A percentile compares a stretch with the other conserved stretches of the same genome.
Evolutionary conservation across 352 stramenopile species (phyloP).

Genomic region (Globisporangium iwayamae): DNA sequence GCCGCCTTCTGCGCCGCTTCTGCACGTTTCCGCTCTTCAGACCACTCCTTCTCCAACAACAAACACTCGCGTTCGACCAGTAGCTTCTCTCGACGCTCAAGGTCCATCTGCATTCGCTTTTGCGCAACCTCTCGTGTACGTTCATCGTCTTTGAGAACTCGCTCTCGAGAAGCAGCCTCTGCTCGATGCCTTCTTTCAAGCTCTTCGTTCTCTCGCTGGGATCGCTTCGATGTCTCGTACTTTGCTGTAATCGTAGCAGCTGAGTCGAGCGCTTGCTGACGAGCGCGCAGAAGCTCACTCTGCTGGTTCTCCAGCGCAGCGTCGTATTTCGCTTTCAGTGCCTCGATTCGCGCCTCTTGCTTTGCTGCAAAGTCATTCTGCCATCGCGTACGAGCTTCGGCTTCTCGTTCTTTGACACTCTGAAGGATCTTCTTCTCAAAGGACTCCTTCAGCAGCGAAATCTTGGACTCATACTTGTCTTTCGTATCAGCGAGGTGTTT

Average conservation of each 20-base stretch:
- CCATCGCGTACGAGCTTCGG: slow-evolving; percentile 57
- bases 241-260: slow-evolving; percentile 42
- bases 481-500: slow-evolving; percentile 28
- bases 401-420: slow-evolving; percentile 46
- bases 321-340: slow-evolving; percentile 72
- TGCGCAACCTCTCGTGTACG: slow-evolving; percentile 27
- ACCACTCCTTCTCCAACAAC: slow-evolving; percentile 43
- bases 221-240: slow-evolving; percentile 40
- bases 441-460: slow-evolving; percentile 41
- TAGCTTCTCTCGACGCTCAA: slow-evolving; percentile 53
- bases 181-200: slow-evolving; percentile 25
- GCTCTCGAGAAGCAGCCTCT: slow-evolving; percentile 30
- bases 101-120: slow-evolving; percentile 40
- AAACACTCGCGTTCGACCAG: slow-evolving; percentile 43
- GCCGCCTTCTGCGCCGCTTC: slow-evolving; percentile 10
- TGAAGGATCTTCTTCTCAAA: slow-evolving; percentile 50
- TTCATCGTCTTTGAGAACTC: slow-evolving; percentile 40
- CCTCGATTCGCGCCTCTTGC: slow-evolving; percentile 66
- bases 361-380: slow-evolving; percentile 67
- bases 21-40: slow-evolving; percentile 23
- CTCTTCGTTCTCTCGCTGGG: slow-evolving; percentile 33
- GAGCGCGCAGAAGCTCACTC: slow-evolving; percentile 42
- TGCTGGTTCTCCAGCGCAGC: slow-evolving; percentile 55
- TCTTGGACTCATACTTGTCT: slow-evolving; percentile 48
- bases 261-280: slow-evolving; percentile 46